Percentiles rank a stretch among this genome's conserved stretches.
Conservation (phyloP, 805 yeast species). For the Myxozyma geophila region DNA sequence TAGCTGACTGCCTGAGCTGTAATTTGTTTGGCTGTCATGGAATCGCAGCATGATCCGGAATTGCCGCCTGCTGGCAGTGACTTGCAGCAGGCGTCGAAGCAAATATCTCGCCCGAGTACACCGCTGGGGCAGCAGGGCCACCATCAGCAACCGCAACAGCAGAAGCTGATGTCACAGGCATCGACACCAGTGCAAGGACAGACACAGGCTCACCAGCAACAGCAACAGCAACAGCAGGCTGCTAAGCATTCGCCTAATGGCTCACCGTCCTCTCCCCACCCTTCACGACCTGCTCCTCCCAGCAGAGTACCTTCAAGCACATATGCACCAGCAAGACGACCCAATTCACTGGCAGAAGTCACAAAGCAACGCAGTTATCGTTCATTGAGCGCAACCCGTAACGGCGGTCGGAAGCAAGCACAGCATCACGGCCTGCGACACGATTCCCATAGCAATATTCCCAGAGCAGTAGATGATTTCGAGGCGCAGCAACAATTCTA, state of each 20-base stretch:
- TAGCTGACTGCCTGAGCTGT: too few species aligned
- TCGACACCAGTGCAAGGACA: background rate
- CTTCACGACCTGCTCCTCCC: constrained; percentile 7
- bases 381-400: constrained; percentile 33
- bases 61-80: constrained; percentile 1
- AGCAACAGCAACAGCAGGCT: background rate
- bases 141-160: background rate
- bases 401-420: constrained; percentile 16
- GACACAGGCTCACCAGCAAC: background rate
- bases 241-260: background rate
- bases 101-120: background rate
- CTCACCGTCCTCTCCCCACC: constrained; percentile 6
- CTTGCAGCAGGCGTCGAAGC: background rate
- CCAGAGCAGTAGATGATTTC: constrained; percentile 29
- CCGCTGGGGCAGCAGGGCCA: background rate
- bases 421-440: constrained; percentile 13
- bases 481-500: constrained; percentile 69
- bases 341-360: constrained; percentile 20
- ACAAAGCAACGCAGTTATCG: constrained; percentile 18
- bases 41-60: background rate
- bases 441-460: constrained; percentile 11
- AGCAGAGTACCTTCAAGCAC: constrained; percentile 39
- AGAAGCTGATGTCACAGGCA: background rate
- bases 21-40: background rate
- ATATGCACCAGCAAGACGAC: constrained; percentile 40